A percentile compares a stretch with the other conserved stretches of the same genome.
Evolutionary conservation across 2,329 filamentous ascomycete genomes (phyloP).

Genomic region (Verticillium nubilum): DNA sequence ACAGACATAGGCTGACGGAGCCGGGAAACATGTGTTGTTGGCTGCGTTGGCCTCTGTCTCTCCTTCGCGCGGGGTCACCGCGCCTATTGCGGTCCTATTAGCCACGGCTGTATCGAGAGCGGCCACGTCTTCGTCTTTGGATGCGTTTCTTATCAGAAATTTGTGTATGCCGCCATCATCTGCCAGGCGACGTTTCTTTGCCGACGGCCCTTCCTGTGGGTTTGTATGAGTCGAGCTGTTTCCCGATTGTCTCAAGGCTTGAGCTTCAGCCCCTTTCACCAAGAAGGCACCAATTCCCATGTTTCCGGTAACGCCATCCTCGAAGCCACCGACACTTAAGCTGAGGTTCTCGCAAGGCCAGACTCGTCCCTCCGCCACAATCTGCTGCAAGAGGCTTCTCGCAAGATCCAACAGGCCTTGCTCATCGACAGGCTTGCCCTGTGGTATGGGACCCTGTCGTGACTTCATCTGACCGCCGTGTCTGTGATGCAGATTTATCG

Average conservation of each 20-base stretch:
- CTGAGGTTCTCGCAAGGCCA: slow-evolving; percentile 94
- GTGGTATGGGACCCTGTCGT: slow-evolving; percentile 69
- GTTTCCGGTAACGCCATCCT: slow-evolving; percentile 79
- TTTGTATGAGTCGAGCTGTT: slow-evolving; percentile 13
- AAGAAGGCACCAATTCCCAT: slow-evolving; percentile 82
- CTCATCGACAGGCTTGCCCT: slow-evolving; percentile 69
- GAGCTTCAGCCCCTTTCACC: slow-evolving; percentile 66
- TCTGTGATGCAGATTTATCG: slow-evolving; percentile 78
- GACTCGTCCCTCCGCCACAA: slow-evolving; percentile 68
- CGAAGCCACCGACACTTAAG: slow-evolving; percentile 84
- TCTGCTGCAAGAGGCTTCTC: slow-evolving; percentile 69
- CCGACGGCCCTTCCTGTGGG: neutral
- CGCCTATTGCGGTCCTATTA: slow-evolving; percentile 11
- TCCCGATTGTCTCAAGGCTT: slow-evolving; percentile 37
- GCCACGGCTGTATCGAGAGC: slow-evolving; percentile 13
- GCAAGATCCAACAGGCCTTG: slow-evolving; percentile 67
- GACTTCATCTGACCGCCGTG: slow-evolving; percentile 70
- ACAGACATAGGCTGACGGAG: slow-evolving; percentile 40
- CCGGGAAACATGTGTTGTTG: neutral
- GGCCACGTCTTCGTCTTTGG: slow-evolving; percentile 20
- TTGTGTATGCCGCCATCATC: slow-evolving; percentile 45
- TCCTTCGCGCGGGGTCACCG: neutral
- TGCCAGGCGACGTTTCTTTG: slow-evolving; percentile 33
- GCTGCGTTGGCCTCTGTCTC: slow-evolving; percentile 8
- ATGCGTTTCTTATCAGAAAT: slow-evolving; percentile 46